phyloP scores from a whole-genome alignment of 2,329 filamentous ascomycete species.

The Ophiostoma ulmi region DNA sequence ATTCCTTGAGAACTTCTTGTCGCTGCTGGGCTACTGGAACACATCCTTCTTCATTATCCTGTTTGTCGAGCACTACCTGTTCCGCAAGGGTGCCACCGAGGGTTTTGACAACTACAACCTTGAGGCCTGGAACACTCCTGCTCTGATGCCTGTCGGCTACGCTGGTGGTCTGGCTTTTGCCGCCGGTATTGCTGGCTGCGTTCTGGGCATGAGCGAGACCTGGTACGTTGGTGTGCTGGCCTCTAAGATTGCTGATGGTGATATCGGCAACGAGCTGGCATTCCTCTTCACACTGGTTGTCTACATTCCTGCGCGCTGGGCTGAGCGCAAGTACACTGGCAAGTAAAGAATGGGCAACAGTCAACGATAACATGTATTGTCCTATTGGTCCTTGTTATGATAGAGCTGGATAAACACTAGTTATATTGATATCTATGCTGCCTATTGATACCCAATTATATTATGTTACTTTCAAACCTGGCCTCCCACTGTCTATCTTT shows the following conservation, averaged over 20 bases:
- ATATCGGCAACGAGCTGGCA: constrained; percentile 50
- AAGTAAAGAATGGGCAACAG: constrained; percentile 30
- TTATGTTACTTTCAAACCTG: neutral
- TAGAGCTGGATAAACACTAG: neutral
- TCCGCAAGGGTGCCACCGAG: constrained; percentile 36
- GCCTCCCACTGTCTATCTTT: neutral
- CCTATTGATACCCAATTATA: constrained; percentile 7
- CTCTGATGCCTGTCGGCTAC: constrained; percentile 41
- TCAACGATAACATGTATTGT: neutral
- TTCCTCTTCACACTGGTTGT: constrained; percentile 45
- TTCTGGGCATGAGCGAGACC: constrained; percentile 55
- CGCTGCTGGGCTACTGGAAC: constrained; percentile 47
- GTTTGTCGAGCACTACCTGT: constrained; percentile 45
- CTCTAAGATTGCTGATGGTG: constrained; percentile 43
- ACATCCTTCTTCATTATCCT: constrained; percentile 46
- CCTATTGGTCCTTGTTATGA: neutral
- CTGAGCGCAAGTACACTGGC: constrained; percentile 45
- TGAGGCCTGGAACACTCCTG: constrained; percentile 45
- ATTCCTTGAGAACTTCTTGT: constrained; percentile 45
- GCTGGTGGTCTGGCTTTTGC: constrained; percentile 43
- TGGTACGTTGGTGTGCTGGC: constrained; percentile 49
- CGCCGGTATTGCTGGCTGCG: constrained; percentile 44
- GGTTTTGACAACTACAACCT: constrained; percentile 44
- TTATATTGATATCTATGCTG: constrained; percentile 7
- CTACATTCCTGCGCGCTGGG: constrained; percentile 44